Evolutionary conservation across 106 monocot genomes (phyloP).

Genomic region (Dactylorhiza incarnata): DNA sequence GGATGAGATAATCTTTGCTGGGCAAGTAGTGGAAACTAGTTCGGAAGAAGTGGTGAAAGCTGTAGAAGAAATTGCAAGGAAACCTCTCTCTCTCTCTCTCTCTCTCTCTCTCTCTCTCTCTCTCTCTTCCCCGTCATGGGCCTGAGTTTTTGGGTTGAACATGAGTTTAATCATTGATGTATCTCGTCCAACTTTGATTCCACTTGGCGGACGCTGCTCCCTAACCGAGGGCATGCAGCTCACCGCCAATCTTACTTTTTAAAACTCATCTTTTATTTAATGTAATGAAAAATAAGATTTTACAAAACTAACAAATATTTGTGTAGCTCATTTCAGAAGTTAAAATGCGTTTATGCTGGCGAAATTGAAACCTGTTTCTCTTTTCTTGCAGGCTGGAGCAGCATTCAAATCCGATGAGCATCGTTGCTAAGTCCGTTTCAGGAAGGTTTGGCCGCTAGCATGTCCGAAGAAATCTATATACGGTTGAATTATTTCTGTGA

Average conservation of each 20-base stretch:
- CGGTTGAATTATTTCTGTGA: neutral
- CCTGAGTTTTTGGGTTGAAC: no score
- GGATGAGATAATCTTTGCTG: slow-evolving; percentile 84
- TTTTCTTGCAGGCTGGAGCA: slow-evolving; percentile 49
- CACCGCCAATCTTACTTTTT: no score
- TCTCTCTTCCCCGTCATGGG: neutral
- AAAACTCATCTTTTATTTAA: no score
- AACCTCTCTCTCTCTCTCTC: slow-evolving; percentile 6
- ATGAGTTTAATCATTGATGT: no score
- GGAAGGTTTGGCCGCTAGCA: slow-evolving; percentile 48
- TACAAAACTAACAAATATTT: neutral
- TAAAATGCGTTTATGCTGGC: neutral
- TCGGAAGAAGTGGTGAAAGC: slow-evolving; percentile 73
- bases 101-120: neutral
- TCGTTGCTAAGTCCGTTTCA: slow-evolving; percentile 52
- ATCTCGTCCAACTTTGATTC: no score
- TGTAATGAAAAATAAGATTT: no score
- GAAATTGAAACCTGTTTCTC: neutral
- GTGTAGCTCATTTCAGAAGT: neutral
- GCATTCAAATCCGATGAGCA: slow-evolving; percentile 40
- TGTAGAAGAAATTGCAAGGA: slow-evolving; percentile 83
- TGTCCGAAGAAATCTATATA: neutral
- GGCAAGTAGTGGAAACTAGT: slow-evolving; percentile 90
- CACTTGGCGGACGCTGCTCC: no score
- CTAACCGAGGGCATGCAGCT: no score